Percentiles rank a stretch among this genome's conserved stretches.
These are phyloP conservation scores for Phytophthora capsici DNA, from an alignment of 352 stramenopile genomes.

Conservation along the genomic window DNA sequence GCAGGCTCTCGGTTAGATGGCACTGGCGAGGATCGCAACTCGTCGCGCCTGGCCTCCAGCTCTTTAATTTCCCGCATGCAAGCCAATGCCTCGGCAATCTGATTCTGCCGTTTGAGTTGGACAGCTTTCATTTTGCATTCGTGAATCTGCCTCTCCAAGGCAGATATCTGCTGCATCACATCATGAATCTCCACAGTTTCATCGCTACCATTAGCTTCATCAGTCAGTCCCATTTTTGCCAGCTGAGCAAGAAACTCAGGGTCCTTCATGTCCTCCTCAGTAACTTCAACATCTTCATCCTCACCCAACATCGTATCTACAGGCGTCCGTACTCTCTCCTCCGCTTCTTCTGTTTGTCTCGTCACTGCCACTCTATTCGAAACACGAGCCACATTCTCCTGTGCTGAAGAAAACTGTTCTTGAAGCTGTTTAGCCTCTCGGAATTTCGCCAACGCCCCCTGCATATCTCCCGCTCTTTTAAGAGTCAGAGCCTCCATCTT, in stretches of 20 bases:
- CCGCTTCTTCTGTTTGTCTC: not conserved
- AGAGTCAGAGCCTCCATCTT: conserved; percentile 64
- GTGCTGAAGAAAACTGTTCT: conserved; percentile 25
- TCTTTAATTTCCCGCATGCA: conserved; percentile 70
- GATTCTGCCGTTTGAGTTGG: conserved; percentile 57
- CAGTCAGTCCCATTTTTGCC: conserved; percentile 48
- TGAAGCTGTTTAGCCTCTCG: conserved; percentile 67
- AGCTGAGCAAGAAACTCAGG: conserved; percentile 74
- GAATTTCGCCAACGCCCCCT: conserved; percentile 62
- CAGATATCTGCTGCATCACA: conserved; percentile 29
- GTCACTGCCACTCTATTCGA: not conserved
- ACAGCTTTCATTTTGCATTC: conserved; percentile 56
- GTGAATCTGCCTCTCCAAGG: conserved; percentile 54
- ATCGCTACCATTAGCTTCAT: not conserved
- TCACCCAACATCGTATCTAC: conserved; percentile 22
- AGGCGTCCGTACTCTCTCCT: not conserved
- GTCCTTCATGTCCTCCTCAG: conserved; percentile 80
- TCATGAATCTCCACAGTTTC: conserved; percentile 5
- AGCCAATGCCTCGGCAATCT: conserved; percentile 60
- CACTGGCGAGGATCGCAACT: conserved; percentile 12
- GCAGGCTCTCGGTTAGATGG: not conserved
- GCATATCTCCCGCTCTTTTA: conserved; percentile 61
- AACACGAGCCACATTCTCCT: not conserved
- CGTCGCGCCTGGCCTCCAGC: conserved; percentile 46
- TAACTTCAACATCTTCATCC: conserved; percentile 62